A percentile compares a stretch with the other conserved stretches of the same genome.
Conservation (phyloP, 2,329 filamentous ascomycete genomes). For the Chaetomium globosum region DNA sequence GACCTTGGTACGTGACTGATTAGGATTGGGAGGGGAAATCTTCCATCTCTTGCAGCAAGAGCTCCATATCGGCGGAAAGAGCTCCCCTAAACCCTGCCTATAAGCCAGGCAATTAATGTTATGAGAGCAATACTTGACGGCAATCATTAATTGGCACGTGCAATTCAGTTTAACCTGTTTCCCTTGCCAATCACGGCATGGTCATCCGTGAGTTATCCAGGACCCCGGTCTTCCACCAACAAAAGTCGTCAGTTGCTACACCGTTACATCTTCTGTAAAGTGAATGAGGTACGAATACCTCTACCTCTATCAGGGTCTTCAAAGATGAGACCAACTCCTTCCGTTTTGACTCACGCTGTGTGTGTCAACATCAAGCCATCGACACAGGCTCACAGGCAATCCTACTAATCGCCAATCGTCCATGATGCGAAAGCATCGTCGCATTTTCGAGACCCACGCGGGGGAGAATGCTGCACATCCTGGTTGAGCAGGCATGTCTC, state of each 20-base stretch:
- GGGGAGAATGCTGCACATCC: background rate
- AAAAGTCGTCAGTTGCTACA: background rate
- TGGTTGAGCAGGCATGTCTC: background rate
- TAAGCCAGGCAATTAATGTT: conserved; percentile 11
- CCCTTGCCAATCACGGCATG: conserved; percentile 8
- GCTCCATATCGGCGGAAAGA: conserved; percentile 17
- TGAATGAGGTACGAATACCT: no score
- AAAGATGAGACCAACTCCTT: background rate
- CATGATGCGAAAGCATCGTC: background rate
- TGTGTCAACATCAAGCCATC: no score
- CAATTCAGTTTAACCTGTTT: conserved; percentile 7
- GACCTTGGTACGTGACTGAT: background rate
- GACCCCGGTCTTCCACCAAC: background rate
- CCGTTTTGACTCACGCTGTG: background rate
- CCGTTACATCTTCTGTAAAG: no score
- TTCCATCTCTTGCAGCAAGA: background rate
- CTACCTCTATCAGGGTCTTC: background rate
- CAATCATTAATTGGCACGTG: conserved; percentile 13
- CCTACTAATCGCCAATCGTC: background rate
- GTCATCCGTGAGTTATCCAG: background rate
- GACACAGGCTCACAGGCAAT: no score
- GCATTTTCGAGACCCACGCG: background rate
- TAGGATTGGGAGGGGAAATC: background rate
- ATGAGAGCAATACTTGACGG: conserved; percentile 7
- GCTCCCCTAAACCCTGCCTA: conserved; percentile 19